A percentile compares a stretch with the other conserved stretches of the same genome.
Conservation (phyloP, 164 flowering plant genomes). For the Macadamia integrifolia region DNA sequence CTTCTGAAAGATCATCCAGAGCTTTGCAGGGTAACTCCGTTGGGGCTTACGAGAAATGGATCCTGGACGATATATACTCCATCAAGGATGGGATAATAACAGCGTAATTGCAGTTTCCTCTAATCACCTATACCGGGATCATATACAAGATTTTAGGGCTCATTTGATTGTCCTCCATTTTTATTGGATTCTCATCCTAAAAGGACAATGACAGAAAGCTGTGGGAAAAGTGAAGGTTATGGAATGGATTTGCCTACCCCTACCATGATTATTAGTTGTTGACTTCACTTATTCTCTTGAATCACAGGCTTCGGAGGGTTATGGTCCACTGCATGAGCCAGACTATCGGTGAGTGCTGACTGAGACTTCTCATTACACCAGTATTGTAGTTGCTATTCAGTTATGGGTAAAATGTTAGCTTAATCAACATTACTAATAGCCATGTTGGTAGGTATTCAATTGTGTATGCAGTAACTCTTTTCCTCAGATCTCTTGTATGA, state of each 20-base stretch:
- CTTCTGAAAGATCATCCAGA: conserved; percentile 43
- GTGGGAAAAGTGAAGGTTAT: conserved; percentile 81
- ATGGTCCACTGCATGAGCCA: conserved; percentile 79
- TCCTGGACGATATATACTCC: conserved; percentile 90
- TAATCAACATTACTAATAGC: neutral
- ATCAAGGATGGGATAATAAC: conserved; percentile 99
- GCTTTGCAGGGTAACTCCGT: conserved; percentile 35
- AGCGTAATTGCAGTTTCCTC: conserved; percentile 99
- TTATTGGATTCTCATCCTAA: conserved; percentile 69
- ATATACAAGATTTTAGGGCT: conserved; percentile 72
- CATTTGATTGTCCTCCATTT: conserved; percentile 67
- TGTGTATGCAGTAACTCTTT: neutral
- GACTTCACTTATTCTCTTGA: conserved; percentile 99
- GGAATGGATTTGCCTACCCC: conserved; percentile 89
- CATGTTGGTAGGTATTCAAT: neutral
- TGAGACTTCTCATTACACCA: conserved; percentile 13
- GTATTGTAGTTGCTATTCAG: conserved; percentile 2
- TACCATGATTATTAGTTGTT: conserved; percentile 78
- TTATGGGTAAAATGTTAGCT: neutral
- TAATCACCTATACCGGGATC: conserved; percentile 88
- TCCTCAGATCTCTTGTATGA: neutral
- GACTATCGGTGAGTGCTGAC: conserved; percentile 75
- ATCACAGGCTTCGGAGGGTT: conserved; percentile 99
- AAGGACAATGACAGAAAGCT: conserved; percentile 61
- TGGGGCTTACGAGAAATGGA: conserved; percentile 61